Base-by-base conservation (phyloP, 495 filamentous ascomycete species). In the Hypoxylon lenormandii region DNA sequence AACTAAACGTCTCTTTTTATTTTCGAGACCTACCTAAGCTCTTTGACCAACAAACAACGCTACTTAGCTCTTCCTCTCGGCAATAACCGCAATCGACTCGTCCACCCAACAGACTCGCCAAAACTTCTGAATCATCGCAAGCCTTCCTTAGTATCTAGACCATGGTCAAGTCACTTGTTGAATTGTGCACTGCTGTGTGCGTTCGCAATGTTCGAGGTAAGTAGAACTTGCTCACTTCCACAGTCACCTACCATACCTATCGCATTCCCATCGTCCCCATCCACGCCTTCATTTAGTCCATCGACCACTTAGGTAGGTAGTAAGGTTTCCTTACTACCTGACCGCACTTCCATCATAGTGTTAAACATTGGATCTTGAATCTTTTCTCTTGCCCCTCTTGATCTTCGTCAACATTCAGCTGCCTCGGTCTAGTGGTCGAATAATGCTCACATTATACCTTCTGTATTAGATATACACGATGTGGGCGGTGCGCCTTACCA, bases 151-250 rank as follows among this genome's bases (percentile, higher is more conserved):
- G 10, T 33, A 33, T 33, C 30, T 3, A 33, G 4, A 73, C 42
- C 57, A 75, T 75, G 71, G 67, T 79, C 19, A 77, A 75, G 40
- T 72, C 80, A 42, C 72, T 83, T 0, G 65, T 73, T 22, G 77
- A 81, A 0, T 60, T 78, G 28, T 77, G 74, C 62, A 63, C 73
- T 8, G 43, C 49, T 2, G 69, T 77, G 36, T 77, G 74, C 37
- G 28, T 77, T 5, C 65, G 66, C 15, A 74, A 82, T 52, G 42
- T 77, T n/a, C 46, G 48, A 65, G 60, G 74, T 72, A 59, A 16
- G 66, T 45, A 43, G 22, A 13, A 19, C 21, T 8, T 26, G 5
- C 23, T 26, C 5, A 33, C 6, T 33, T 33, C 4, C 30, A 7
- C 30, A 33, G 30, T 33, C 10, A 11, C 22, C 18, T 49, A 22